Conservation (phyloP, 2,329 filamentous ascomycete species). For the Trichoderma sp. region DNA sequence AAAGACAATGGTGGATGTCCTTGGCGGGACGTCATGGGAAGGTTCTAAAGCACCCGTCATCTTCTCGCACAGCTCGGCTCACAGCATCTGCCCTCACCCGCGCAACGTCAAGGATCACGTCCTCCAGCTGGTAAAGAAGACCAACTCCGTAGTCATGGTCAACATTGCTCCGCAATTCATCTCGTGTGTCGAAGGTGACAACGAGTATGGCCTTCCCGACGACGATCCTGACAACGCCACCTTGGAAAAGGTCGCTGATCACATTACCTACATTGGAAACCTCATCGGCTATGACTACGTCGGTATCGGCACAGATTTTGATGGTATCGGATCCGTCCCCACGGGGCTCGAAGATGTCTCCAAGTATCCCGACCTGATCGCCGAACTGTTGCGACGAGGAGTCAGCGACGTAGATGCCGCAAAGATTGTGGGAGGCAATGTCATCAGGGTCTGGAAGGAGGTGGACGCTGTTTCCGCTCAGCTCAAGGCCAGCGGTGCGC, state of each 20-base stretch:
- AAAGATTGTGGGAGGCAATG: constrained; percentile 77
- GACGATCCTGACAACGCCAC: constrained; percentile 70
- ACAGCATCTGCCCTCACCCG: constrained; percentile 80
- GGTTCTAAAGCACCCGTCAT: constrained; percentile 82
- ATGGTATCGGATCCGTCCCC: constrained; percentile 70
- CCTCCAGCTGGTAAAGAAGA: constrained; percentile 71
- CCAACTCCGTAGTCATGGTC: constrained; percentile 81
- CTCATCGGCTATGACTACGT: constrained; percentile 86
- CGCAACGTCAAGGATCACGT: constrained; percentile 89
- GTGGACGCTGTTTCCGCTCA: constrained; percentile 70
- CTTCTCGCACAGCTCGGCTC: constrained; percentile 84
- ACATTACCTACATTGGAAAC: constrained; percentile 80
- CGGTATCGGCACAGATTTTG: constrained; percentile 87
- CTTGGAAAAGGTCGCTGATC: constrained; percentile 73
- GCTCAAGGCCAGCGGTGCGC: constrained; percentile 61
- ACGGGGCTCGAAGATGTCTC: constrained; percentile 80
- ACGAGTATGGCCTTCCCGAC: constrained; percentile 66
- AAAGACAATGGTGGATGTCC: constrained; percentile 83
- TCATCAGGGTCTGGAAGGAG: constrained; percentile 80
- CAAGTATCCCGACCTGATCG: constrained; percentile 77
- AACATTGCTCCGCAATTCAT: constrained; percentile 86
- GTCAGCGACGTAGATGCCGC: constrained; percentile 72
- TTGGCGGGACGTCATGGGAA: constrained; percentile 65
- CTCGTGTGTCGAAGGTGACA: constrained; percentile 64
- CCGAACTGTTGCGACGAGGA: constrained; percentile 70